Evolutionary conservation across 2,329 filamentous ascomycete genomes (phyloP).

Genomic region (Fusarium nanum): DNA sequence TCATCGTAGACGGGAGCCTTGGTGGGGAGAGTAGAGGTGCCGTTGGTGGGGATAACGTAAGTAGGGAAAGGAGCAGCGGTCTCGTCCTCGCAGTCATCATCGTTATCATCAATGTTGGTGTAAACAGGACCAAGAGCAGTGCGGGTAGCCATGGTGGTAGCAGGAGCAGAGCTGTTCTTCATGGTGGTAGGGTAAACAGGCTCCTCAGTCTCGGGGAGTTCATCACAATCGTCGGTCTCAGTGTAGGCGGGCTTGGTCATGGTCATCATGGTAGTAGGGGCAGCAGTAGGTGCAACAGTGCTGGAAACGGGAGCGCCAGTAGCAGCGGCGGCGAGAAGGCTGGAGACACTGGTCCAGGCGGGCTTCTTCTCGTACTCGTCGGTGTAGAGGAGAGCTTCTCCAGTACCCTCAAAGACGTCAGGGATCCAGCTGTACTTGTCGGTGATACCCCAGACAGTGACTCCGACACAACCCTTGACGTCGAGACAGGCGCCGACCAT

Average conservation of each 20-base stretch:
- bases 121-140: conserved; percentile 25
- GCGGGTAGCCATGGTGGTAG: conserved; percentile 32
- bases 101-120: conserved; percentile 27
- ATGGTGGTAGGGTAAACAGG: conserved; percentile 17
- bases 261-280: conserved; percentile 15
- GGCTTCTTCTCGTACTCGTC: conserved; percentile 54
- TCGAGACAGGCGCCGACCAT: conserved; percentile 55
- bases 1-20: not conserved
- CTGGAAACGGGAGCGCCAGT: conserved; percentile 13
- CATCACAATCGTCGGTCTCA: conserved; percentile 11
- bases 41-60: conserved; percentile 32
- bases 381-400: conserved; percentile 56
- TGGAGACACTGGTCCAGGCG: conserved; percentile 54
- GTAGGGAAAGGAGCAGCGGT: conserved; percentile 28
- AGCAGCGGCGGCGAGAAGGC: conserved; percentile 48
- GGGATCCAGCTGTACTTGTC: conserved; percentile 57
- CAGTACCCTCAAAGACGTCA: conserved; percentile 53
- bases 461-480: conserved; percentile 55
- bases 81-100: conserved; percentile 26
- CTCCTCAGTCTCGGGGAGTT: conserved; percentile 1
- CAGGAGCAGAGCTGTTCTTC: conserved; percentile 27
- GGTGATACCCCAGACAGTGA: conserved; percentile 58
- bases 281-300: conserved; percentile 8
- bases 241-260: conserved; percentile 23
- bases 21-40: conserved; percentile 16